Percentiles rank a stretch among this genome's conserved stretches.
These are phyloP conservation scores for Iberis pinnata DNA, from an alignment of 345 rosid genomes.

Conservation along the genomic window DNA sequence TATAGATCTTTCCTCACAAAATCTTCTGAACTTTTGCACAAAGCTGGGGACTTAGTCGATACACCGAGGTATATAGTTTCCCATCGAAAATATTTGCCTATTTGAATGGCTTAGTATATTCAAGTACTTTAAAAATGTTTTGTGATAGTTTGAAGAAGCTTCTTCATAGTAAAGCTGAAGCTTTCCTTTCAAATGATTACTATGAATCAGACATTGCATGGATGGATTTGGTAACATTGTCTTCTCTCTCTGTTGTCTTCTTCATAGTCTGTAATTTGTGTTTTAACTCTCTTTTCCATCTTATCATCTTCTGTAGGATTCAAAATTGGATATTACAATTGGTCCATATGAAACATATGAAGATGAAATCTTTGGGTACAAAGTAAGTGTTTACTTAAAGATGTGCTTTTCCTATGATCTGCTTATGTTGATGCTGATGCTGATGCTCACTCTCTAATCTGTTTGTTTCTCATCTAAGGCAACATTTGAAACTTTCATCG, in stretches of 20 bases:
- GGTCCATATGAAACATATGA: constrained; percentile 99
- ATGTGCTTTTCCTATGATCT: neutral
- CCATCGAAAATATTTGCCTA: neutral
- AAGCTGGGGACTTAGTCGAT: constrained; percentile 74
- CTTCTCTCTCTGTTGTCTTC: constrained; percentile 3
- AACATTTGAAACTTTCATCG: constrained; percentile 83
- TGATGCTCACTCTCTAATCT: constrained; percentile 5
- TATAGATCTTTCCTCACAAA: constrained; percentile 51
- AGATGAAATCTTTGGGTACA: constrained; percentile 79
- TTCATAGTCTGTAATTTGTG: neutral
- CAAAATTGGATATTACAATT: constrained; percentile 81
- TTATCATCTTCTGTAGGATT: constrained; percentile 47
- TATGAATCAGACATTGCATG: constrained; percentile 88
- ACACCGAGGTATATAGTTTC: constrained; percentile 49
- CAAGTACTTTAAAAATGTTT: constrained; percentile 8
- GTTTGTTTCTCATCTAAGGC: constrained; percentile 40
- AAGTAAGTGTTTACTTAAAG: constrained; percentile 41
- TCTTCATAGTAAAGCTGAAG: constrained; percentile 76
- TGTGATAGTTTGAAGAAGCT: constrained; percentile 72
- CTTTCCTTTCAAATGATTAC: constrained; percentile 85
- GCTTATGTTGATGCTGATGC: neutral
- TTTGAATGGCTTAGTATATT: constrained; percentile 12
- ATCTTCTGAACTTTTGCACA: constrained; percentile 67
- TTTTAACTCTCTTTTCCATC: neutral
- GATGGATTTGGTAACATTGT: constrained; percentile 79